Percentiles rank a stretch among this genome's conserved stretches.
Evolutionary conservation across 345 rosid genomes (phyloP).

Genomic region (Psidium friedrichsthalianum): DNA sequence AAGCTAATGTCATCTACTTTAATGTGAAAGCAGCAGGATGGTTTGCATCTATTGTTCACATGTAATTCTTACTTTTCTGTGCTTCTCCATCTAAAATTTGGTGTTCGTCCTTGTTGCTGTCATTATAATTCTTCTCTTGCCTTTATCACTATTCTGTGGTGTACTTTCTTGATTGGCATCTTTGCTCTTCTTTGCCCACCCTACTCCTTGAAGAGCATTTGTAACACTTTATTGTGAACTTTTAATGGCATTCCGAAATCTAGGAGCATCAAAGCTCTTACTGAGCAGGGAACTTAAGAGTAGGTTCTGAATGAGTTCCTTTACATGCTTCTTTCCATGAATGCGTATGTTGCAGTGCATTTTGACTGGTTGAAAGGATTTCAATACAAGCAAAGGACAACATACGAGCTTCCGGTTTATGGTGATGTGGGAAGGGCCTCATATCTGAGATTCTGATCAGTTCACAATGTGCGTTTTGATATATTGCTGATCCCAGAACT

Average conservation of each 20-base stretch:
- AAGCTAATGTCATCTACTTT: background rate
- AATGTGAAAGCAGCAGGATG: background rate
- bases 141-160: background rate
- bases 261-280: background rate
- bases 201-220: background rate
- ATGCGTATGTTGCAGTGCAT: conserved; percentile 45
- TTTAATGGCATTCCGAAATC: background rate
- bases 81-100: no score
- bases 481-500: background rate
- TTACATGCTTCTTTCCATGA: background rate
- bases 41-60: background rate
- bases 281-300: background rate
- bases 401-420: conserved; percentile 61
- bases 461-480: conserved; percentile 51
- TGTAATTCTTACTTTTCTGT: background rate
- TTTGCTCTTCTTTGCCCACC: background rate
- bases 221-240: background rate
- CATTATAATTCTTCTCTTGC: background rate
- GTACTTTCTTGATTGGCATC: background rate
- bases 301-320: conserved; percentile 4
- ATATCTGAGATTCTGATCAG: conserved; percentile 76
- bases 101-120: no score
- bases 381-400: conserved; percentile 45
- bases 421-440: conserved; percentile 95
- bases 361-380: conserved; percentile 80